Evolutionary conservation across 2,329 filamentous ascomycete genomes (phyloP).

Genomic region (Verticillium isaacii): DNA sequence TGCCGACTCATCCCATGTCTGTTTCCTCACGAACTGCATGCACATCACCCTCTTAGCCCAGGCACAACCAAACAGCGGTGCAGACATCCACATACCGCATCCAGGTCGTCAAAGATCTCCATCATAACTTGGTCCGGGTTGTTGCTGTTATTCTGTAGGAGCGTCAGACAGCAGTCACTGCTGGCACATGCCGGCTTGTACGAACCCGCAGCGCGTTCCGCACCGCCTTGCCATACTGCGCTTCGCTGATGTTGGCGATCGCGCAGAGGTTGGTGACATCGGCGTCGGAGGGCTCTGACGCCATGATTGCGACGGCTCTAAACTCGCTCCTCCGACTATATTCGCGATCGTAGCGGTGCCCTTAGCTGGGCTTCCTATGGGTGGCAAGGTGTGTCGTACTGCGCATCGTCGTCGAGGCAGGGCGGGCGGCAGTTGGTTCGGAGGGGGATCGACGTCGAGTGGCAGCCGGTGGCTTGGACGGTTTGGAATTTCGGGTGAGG

Average conservation of each 20-base stretch:
- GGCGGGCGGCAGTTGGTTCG: neutral
- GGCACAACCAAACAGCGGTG: constrained; percentile 7
- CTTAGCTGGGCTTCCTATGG: neutral
- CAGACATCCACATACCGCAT: constrained; percentile 19
- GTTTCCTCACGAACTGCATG: constrained; percentile 42
- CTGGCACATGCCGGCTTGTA: neutral
- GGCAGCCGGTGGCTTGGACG: neutral
- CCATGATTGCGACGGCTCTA: constrained; percentile 12
- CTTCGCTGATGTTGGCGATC: constrained; percentile 29
- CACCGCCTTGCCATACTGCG: constrained; percentile 33
- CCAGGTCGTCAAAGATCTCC: constrained; percentile 47
- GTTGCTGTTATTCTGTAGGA: constrained; percentile 32
- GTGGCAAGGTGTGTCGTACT: neutral
- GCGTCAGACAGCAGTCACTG: neutral
- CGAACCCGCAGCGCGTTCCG: constrained; percentile 36
- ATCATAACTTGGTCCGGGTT: constrained; percentile 43
- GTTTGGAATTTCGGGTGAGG: neutral
- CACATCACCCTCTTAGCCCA: constrained; percentile 3
- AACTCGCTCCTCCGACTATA: neutral
- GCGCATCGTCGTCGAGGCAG: neutral
- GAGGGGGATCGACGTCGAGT: neutral
- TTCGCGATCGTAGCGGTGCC: neutral
- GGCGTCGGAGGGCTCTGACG: constrained; percentile 27
- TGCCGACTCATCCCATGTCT: constrained; percentile 51
- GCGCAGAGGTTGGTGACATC: constrained; percentile 36